These are phyloP conservation scores for Parafenestella ontariensis DNA, from an alignment of 2,329 filamentous ascomycete species.

Conservation along the genomic window DNA sequence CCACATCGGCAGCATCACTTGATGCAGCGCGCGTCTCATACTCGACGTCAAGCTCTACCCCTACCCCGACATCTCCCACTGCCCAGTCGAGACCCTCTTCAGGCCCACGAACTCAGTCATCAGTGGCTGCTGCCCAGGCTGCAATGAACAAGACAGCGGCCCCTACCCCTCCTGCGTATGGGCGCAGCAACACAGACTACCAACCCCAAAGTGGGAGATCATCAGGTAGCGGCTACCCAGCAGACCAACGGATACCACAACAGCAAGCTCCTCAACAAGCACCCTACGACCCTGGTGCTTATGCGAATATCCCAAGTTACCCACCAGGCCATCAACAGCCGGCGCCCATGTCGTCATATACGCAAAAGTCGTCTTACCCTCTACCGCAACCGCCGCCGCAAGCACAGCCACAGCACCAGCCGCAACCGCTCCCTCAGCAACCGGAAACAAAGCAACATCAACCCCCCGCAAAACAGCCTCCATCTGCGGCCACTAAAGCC, in stretches of 20 bases:
- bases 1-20: slow-evolving; percentile 50
- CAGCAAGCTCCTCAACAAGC: slow-evolving; percentile 59
- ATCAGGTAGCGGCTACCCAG: slow-evolving; percentile 45
- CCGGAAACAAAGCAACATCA: slow-evolving; percentile 34
- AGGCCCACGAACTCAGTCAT: slow-evolving; percentile 58
- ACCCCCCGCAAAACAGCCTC: slow-evolving; percentile 43
- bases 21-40: slow-evolving; percentile 59
- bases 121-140: slow-evolving; percentile 56
- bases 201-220: slow-evolving; percentile 38
- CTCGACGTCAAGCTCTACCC: slow-evolving; percentile 40
- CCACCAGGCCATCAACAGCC: slow-evolving; percentile 42
- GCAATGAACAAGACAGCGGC: slow-evolving; percentile 52
- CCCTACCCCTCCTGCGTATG: slow-evolving; percentile 52
- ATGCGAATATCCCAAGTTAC: slow-evolving; percentile 61
- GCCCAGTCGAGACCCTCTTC: slow-evolving; percentile 54
- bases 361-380: slow-evolving; percentile 45
- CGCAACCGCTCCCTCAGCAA: slow-evolving; percentile 56
- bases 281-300: slow-evolving; percentile 80
- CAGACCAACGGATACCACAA: slow-evolving; percentile 50
- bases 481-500: slow-evolving; percentile 40
- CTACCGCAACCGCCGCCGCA: slow-evolving; percentile 55
- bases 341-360: slow-evolving; percentile 37
- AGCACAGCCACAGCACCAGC: slow-evolving; percentile 59
- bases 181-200: slow-evolving; percentile 55
- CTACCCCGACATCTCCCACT: slow-evolving; percentile 57